Conservation (phyloP, 495 filamentous ascomycete genomes). For the Penicillium malachiteum region DNA sequence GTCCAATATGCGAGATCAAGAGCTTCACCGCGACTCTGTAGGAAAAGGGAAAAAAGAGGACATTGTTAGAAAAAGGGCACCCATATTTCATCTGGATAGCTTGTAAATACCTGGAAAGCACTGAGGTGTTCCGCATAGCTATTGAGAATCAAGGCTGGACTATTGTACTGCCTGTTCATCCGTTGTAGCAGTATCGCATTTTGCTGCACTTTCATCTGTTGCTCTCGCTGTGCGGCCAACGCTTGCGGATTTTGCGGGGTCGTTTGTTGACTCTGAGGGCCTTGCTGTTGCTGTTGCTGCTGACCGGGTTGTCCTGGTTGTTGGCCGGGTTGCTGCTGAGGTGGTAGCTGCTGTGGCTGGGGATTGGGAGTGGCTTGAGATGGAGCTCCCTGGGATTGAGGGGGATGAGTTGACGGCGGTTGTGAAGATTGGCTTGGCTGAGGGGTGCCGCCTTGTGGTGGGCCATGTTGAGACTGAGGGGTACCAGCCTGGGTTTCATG, state of each 20-base stretch:
- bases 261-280: slow-evolving; percentile 39
- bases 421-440: slow-evolving; percentile 51
- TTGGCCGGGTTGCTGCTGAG: slow-evolving; percentile 40
- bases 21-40: slow-evolving; percentile 55
- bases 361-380: slow-evolving; percentile 48
- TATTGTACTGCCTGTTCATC: slow-evolving; percentile 41
- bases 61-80: not conserved
- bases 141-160: slow-evolving; percentile 62
- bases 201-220: slow-evolving; percentile 45
- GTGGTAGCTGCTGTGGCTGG: slow-evolving; percentile 48
- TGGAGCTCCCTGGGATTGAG: slow-evolving; percentile 44
- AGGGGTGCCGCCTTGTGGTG: slow-evolving; percentile 47
- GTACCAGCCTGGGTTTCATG: slow-evolving; percentile 48
- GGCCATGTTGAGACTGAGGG: slow-evolving; percentile 56
- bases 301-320: slow-evolving; percentile 38
- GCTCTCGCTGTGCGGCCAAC: slow-evolving; percentile 38
- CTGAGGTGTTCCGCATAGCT: slow-evolving; percentile 71
- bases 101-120: slow-evolving; percentile 55
- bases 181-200: slow-evolving; percentile 50
- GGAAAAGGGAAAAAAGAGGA: slow-evolving; percentile 11
- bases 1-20: slow-evolving; percentile 72
- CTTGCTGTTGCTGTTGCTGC: slow-evolving; percentile 42
- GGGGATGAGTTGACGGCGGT: slow-evolving; percentile 36
- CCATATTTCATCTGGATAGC: no score
- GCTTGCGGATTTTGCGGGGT: slow-evolving; percentile 40